phyloP scores from a whole-genome alignment of 371 early-diverging fungal genomes.

The Mucor piriformis region DNA sequence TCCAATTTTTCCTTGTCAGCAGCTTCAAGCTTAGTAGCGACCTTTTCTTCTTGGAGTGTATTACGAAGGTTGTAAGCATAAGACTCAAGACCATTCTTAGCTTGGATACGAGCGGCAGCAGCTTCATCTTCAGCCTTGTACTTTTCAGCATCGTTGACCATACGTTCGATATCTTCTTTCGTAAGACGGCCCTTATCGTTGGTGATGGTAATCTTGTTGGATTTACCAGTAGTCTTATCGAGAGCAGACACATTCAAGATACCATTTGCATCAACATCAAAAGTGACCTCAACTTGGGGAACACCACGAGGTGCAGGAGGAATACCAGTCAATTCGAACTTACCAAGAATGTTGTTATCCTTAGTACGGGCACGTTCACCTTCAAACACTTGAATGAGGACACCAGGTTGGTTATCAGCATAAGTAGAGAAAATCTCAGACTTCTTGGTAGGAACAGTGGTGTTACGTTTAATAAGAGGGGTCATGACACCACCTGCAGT shows the following conservation, averaged over 20 bases:
- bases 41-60: slow-evolving; percentile 81
- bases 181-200: slow-evolving; percentile 89
- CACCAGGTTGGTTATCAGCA: slow-evolving; percentile 88
- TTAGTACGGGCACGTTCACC: slow-evolving; percentile 88
- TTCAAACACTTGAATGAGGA: slow-evolving; percentile 88
- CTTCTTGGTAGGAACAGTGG: slow-evolving; percentile 87
- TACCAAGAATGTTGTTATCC: slow-evolving; percentile 90
- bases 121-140: slow-evolving; percentile 88
- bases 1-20: slow-evolving; percentile 81
- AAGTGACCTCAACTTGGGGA: slow-evolving; percentile 90
- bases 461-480: slow-evolving; percentile 79
- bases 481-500: slow-evolving; percentile 86
- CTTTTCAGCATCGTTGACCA: slow-evolving; percentile 89
- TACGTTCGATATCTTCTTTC: slow-evolving; percentile 86
- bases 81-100: slow-evolving; percentile 85
- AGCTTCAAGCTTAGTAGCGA: slow-evolving; percentile 64
- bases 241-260: slow-evolving; percentile 90
- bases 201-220: slow-evolving; percentile 86
- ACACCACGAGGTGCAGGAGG: slow-evolving; percentile 88
- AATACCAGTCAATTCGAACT: slow-evolving; percentile 85
- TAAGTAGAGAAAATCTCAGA: slow-evolving; percentile 91
- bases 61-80: slow-evolving; percentile 87
- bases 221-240: slow-evolving; percentile 86
- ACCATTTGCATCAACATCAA: slow-evolving; percentile 93
- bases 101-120: slow-evolving; percentile 78